Evolutionary conservation across 1,284 basidiomycete species (phyloP).

Genomic region (Spongispora temasekensis): DNA sequence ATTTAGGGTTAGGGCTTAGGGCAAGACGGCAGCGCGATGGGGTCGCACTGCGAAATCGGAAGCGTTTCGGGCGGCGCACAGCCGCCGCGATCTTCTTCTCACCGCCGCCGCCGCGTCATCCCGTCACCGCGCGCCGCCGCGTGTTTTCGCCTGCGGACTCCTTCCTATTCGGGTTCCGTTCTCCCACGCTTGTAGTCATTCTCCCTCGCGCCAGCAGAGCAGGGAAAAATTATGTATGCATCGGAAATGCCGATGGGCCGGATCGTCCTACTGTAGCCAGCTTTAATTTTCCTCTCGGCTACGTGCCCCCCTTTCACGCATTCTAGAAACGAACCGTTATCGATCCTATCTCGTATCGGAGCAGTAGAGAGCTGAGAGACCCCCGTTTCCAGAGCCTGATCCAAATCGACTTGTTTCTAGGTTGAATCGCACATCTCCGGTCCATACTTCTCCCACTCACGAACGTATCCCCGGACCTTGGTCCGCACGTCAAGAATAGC

Average conservation of each 20-base stretch:
- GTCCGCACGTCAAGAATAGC: background rate
- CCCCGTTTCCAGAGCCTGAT: conserved; percentile 1
- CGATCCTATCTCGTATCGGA: conserved; percentile 19
- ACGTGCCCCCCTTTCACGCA: background rate
- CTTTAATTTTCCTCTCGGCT: conserved; percentile 14
- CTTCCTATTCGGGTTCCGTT: background rate
- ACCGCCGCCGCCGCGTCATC: conserved; percentile 12
- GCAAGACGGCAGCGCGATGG: conserved; percentile 1
- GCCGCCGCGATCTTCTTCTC: conserved; percentile 21
- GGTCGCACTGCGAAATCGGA: background rate
- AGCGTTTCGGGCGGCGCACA: conserved; percentile 14
- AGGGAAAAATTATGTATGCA: too few relatives aligned
- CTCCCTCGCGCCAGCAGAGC: too few relatives aligned
- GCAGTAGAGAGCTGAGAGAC: too few relatives aligned
- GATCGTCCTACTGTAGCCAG: too few relatives aligned
- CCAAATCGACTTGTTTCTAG: conserved; percentile 5
- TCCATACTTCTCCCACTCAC: background rate
- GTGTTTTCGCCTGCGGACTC: conserved; percentile 23
- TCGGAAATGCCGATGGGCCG: conserved; percentile 5
- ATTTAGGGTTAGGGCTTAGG: conserved; percentile 33
- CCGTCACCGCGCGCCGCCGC: conserved; percentile 17
- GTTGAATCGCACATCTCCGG: conserved; percentile 3
- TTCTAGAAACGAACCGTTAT: conserved; percentile 15
- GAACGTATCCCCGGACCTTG: background rate
- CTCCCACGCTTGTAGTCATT: conserved; percentile 13